phyloP scores from a whole-genome alignment of 441 rosid genomes.

The Pelargonium fulgidum region DNA sequence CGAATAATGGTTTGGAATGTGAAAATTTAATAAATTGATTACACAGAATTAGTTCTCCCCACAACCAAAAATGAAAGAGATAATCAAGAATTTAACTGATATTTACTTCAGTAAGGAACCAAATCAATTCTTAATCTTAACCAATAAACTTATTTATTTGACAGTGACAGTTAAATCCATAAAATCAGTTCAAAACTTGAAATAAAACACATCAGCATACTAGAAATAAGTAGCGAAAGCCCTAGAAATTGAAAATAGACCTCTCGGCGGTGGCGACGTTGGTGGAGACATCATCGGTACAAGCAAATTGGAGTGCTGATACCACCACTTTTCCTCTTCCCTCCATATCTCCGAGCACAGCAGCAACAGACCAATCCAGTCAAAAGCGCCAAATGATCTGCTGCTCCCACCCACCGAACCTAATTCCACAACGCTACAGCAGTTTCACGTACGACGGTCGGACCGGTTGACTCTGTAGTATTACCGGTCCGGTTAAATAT shows the following conservation, averaged over 20 bases:
- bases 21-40: too few species aligned
- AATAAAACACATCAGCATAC: not conserved
- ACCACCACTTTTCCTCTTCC: too few species aligned
- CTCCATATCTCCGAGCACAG: not conserved
- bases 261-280: too few species aligned
- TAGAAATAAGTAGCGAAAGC: not conserved
- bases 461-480: too few species aligned
- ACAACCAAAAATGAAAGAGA: not conserved
- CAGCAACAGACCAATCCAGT: not conserved
- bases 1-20: too few species aligned
- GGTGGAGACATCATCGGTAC: slow-evolving; percentile 22
- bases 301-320: slow-evolving; percentile 43
- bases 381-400: not conserved
- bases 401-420: not conserved
- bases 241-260: not conserved
- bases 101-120: not conserved
- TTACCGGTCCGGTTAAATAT: too few species aligned
- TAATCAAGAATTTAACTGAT: not conserved
- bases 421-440: not conserved
- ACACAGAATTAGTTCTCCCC: too few species aligned
- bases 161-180: not conserved
- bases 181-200: not conserved
- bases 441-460: too few species aligned
- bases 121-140: not conserved
- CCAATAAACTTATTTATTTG: not conserved